Evolutionary conservation across 768 basidiomycete genomes (phyloP), one percentile per base, ranked within the genome.

Genomic region (Leccinum rimulosum): DNA sequence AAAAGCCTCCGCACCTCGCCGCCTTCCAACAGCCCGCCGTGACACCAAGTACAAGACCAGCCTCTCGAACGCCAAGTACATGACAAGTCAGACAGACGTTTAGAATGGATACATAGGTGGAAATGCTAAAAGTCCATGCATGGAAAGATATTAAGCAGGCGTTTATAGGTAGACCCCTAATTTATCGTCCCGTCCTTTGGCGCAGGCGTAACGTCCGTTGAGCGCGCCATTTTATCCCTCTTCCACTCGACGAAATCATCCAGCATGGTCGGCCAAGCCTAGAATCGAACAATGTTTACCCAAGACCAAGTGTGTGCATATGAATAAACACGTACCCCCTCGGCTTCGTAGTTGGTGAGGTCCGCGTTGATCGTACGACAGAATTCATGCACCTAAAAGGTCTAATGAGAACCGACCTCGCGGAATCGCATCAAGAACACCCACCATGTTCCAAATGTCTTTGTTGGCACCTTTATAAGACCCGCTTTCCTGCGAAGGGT

Each of bases 371-470:
- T 79, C 3, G 82, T 82, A 61, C 79, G 77, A 62, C 85, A 88
- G 68, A 94, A 94, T 68, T 92, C 91, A 43, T 86, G 77, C 75
- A 89, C 85, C 89, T 92, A 68, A 7, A 55, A 54, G 47, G 11
- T 19, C 10, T 43, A 27, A 54, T 61, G 7, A 60, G 50, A 50
- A 50, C 12, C 25, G 25, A 25, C 25, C 19, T 43, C 17, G 28
- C 35, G 9, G 11, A 31, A 30, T 8, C 3, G 22, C 12, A 25
- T 31, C 11, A 38, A 57, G 27, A 27, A 35, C 33, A 75, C 79
- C 14, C 60, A 89, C 91, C 91, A 93, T 93, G 57, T 73, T 82
- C 92, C 92, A 95, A 9, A 93, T 74, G 73, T 95, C 92, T 67
- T 90, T 90, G 72, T 91, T 93, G 14, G 86, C 84, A 0, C 86